Conservation (phyloP, 1,284 basidiomycete species). For the Ustilago loliicola region DNA sequence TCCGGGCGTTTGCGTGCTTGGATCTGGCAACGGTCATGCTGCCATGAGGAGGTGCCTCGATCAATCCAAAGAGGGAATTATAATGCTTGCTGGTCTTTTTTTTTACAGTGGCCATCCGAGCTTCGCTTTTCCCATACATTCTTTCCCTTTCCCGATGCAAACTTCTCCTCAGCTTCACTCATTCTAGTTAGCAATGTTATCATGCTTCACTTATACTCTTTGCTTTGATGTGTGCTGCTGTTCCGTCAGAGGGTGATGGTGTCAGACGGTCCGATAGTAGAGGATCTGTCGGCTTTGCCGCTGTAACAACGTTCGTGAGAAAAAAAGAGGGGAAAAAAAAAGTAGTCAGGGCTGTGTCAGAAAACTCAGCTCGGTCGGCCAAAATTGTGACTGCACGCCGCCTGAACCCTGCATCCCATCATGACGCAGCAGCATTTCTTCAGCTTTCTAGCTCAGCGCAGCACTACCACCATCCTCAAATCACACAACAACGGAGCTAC, state of each 20-base stretch:
- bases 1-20: conserved; percentile 51
- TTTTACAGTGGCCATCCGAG: conserved; percentile 41
- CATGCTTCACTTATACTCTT: too few relatives aligned
- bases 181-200: too few relatives aligned
- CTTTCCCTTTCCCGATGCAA: neutral
- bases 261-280: neutral
- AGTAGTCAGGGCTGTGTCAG: neutral
- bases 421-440: neutral
- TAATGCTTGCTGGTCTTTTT: conserved; percentile 52
- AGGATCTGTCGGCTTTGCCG: neutral
- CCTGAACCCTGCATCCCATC: conserved; percentile 24
- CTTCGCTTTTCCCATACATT: conserved; percentile 57
- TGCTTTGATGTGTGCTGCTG: too few relatives aligned
- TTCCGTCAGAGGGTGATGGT: neutral
- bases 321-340: neutral
- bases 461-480: conserved; percentile 1
- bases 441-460: neutral
- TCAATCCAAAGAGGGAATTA: conserved; percentile 40
- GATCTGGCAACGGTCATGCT: conserved; percentile 38
- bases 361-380: neutral
- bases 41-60: conserved; percentile 53
- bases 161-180: neutral
- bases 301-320: neutral
- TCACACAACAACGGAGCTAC: neutral
- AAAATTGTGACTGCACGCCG: neutral